phyloP scores from a whole-genome alignment of 1,284 basidiomycete genomes.

The Porogramme epimiltina region DNA sequence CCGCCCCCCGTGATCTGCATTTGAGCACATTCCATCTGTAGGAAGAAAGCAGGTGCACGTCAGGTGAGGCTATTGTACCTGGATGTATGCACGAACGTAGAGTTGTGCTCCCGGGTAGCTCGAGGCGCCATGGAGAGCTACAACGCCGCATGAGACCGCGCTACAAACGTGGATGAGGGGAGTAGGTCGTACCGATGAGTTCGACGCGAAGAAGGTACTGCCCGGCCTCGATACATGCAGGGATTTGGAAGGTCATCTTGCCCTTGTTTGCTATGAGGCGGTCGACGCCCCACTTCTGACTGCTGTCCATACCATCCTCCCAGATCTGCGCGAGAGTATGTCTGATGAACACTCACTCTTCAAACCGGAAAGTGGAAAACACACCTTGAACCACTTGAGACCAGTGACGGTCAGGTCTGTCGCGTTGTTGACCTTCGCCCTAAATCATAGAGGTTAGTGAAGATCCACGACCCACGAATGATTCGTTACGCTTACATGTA shows the following conservation, averaged over 20 bases:
- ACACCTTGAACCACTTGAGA: constrained; percentile 58
- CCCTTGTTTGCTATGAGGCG: constrained; percentile 53
- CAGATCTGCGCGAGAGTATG: constrained; percentile 29
- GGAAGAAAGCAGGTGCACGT: background rate
- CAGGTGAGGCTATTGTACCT: background rate
- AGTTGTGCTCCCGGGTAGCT: constrained; percentile 55
- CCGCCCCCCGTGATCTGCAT: constrained; percentile 54
- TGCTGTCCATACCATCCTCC: constrained; percentile 44
- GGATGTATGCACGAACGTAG: constrained; percentile 29
- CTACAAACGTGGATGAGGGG: no score
- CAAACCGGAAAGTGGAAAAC: background rate
- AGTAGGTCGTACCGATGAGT: constrained; percentile 43
- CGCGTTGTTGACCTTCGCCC: constrained; percentile 48
- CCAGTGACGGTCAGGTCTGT: constrained; percentile 49
- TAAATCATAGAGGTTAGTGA: constrained; percentile 19
- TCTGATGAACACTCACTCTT: background rate
- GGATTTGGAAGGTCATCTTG: constrained; percentile 54
- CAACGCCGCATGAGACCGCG: background rate
- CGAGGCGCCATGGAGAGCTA: constrained; percentile 44
- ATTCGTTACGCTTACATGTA: constrained; percentile 45
- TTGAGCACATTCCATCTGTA: constrained; percentile 55
- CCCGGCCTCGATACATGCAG: constrained; percentile 48
- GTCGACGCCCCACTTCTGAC: constrained; percentile 48
- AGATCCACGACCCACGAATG: background rate
- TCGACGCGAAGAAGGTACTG: constrained; percentile 56